Evolutionary conservation across 2,329 filamentous ascomycete genomes (phyloP), one percentile per base, ranked within the genome.

Genomic region (Biscogniauxia sp.): DNA sequence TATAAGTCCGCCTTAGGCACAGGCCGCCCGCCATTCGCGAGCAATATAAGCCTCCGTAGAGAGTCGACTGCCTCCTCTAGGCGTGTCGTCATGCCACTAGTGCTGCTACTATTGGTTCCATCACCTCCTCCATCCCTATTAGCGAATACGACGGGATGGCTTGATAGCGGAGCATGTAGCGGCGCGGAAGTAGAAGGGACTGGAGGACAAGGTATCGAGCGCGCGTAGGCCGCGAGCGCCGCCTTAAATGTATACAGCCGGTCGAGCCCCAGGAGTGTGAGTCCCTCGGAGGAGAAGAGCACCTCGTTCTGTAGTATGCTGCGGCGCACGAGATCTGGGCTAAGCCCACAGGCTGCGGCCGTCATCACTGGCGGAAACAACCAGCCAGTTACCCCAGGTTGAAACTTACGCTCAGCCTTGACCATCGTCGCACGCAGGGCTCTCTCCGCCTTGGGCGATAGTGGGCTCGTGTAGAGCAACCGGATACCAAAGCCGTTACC

Each of bases 51-150:
- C 4, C 85, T 80, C 2, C 85, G 80, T 45, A 89, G 78, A 69
- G 87, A 85, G 70, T 88, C 85, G 54, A 89, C 84, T 26, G 86
- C 84, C 54, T 86, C 81, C 65, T 87, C 84, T 8, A 88, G 78
- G 11, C 81, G 78, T 32, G 66, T 62, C 28, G 59, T 66, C 19
- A 20, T 62, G 5, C 20, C 23, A 26, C 37, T 45, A 17, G 13
- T 45, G 13, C 17, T n/a, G 37, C 15, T 17, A 7, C 11, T 45
- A 45, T 45, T n/a, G 37, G 2, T n/a, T 45, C 37, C 11, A 32
- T 32, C 28, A 7, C 7, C 37, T 2, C 37, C 37, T 17, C 37
- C 37, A n/a, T 45, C 37, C 11, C 37, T 45, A 17, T 15, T n/a
- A 17, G 11, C 11, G 37, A 45, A 45, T 17, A n/a, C 51, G 8